A percentile compares a stretch with the other conserved stretches of the same genome.
These are phyloP conservation scores for Drosera capensis DNA, from an alignment of 148 eudicot species.

Conservation along the genomic window DNA sequence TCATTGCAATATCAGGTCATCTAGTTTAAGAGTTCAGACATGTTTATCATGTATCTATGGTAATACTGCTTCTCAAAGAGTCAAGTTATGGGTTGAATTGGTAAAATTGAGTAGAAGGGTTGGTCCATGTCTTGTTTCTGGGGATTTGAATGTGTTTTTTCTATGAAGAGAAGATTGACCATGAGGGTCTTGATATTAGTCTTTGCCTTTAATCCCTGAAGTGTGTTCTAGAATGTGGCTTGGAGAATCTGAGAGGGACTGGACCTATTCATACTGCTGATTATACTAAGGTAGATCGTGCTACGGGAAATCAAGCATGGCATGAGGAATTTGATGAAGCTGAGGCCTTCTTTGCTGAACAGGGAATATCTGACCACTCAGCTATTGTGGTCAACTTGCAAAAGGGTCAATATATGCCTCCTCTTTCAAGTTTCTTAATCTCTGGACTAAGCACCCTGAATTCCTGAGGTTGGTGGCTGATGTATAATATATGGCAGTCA, in stretches of 20 bases:
- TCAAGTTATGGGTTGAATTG: background rate
- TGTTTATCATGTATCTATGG: background rate
- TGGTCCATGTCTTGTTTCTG: background rate
- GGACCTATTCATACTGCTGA: background rate
- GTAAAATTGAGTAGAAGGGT: background rate
- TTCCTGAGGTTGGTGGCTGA: too few species aligned
- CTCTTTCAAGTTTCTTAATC: too few species aligned
- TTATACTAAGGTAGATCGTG: background rate
- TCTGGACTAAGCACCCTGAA: too few species aligned
- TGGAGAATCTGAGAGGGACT: background rate
- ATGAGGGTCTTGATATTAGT: background rate
- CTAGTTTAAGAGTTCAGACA: background rate
- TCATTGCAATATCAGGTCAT: background rate
- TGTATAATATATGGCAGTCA: too few species aligned
- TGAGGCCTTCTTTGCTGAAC: too few species aligned
- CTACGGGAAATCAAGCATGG: background rate
- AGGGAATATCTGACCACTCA: too few species aligned
- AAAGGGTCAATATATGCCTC: too few species aligned
- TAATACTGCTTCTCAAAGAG: background rate
- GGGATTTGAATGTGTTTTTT: background rate
- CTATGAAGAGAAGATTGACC: background rate
- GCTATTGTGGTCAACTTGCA: too few species aligned
- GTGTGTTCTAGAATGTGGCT: background rate
- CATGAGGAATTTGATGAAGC: too few species aligned
- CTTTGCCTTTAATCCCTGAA: background rate